These are phyloP conservation scores for Dissophora ornata DNA, from an alignment of 192 early-diverging fungal species.

Conservation along the genomic window DNA sequence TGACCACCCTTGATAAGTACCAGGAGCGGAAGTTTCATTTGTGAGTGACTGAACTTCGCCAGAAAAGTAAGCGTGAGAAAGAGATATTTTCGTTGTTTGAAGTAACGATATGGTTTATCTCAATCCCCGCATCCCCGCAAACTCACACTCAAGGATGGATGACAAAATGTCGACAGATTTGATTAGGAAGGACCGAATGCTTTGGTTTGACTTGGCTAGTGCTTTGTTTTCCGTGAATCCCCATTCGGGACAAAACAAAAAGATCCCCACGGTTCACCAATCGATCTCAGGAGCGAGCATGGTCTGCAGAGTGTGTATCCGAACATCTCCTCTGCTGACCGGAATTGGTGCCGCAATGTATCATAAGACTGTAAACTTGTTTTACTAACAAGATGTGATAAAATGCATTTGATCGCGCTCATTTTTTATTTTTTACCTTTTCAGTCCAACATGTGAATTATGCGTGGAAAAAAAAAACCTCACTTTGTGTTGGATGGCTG, in stretches of 20 bases:
- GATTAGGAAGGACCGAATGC: no score
- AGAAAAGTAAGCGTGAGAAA: conserved; percentile 35
- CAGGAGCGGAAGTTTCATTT: no score
- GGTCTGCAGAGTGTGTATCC: background rate
- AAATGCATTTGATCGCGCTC: background rate
- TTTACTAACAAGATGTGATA: conserved; percentile 1
- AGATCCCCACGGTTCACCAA: conserved; percentile 24
- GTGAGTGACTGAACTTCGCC: no score
- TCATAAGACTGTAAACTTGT: conserved; percentile 1
- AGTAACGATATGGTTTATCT: no score
- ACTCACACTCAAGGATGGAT: background rate
- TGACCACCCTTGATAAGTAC: no score
- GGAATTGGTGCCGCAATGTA: no score
- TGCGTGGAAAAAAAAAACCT: background rate
- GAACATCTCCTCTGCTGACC: conserved; percentile 7
- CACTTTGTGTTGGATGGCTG: background rate
- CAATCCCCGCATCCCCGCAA: background rate
- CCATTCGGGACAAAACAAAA: no score
- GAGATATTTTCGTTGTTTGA: background rate
- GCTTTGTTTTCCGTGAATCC: no score
- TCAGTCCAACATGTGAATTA: conserved; percentile 1
- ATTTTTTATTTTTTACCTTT: background rate
- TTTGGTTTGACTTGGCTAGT: no score
- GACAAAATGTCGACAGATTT: no score
- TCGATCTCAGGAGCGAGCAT: background rate